A percentile compares a stretch with the other conserved stretches of the same genome.
phyloP scores from a whole-genome alignment of 257 asterid genomes.

The Euphrasia confusa region DNA sequence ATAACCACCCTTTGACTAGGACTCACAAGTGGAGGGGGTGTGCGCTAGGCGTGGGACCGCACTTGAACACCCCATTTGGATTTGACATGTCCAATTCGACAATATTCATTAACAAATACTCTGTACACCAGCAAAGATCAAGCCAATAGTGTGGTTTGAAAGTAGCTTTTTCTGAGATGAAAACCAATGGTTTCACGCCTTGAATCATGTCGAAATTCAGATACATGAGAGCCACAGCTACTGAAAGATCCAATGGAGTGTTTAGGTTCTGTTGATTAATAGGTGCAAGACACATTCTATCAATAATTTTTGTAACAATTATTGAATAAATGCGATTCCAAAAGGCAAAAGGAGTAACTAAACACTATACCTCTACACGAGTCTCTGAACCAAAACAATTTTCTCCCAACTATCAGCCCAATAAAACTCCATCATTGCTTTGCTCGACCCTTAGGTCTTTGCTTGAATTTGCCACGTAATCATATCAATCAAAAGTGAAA shows the following conservation, averaged over 20 bases:
- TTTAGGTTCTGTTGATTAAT: constrained; percentile 17
- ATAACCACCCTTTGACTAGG: too few species aligned
- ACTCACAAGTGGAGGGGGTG: too few species aligned
- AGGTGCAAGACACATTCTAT: constrained; percentile 6
- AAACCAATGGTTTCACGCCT: background rate
- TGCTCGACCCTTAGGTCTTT: constrained; percentile 6
- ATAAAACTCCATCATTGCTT: constrained; percentile 7
- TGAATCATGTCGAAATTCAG: background rate
- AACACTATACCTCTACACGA: constrained; percentile 21
- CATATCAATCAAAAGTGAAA: too few species aligned
- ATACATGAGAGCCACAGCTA: background rate
- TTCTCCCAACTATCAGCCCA: background rate
- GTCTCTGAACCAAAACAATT: constrained; percentile 16
- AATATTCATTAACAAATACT: too few species aligned
- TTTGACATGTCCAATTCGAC: too few species aligned
- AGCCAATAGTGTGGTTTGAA: background rate
- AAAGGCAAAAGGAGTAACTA: background rate
- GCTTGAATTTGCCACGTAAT: constrained; percentile 1
- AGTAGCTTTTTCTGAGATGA: background rate
- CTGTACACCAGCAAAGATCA: too few species aligned
- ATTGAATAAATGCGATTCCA: background rate
- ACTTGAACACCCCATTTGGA: too few species aligned
- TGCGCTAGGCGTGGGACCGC: too few species aligned
- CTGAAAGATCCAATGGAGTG: background rate
- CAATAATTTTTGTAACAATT: constrained; percentile 4